These are phyloP conservation scores for Spathaspora boniae DNA, from an alignment of 805 yeast genomes.

Conservation along the genomic window DNA sequence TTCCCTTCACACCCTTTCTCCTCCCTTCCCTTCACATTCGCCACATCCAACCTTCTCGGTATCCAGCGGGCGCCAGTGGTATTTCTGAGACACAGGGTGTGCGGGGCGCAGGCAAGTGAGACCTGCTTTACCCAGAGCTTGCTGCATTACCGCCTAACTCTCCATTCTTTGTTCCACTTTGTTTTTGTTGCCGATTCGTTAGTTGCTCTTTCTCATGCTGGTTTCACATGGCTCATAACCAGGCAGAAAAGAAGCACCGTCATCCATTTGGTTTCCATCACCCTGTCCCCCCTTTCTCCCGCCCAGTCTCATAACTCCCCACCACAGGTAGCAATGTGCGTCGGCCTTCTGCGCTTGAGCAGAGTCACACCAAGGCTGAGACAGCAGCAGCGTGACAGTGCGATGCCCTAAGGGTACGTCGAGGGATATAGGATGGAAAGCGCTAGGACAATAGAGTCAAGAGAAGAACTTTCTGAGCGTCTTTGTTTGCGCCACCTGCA, in stretches of 20 bases:
- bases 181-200: background rate
- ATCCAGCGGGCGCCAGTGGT: background rate
- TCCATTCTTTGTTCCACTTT: background rate
- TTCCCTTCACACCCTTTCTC: background rate
- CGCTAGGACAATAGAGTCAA: no score
- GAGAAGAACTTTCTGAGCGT: no score
- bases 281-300: background rate
- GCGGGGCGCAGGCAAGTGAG: background rate
- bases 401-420: no score
- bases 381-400: no score
- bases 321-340: background rate
- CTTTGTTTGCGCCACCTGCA: no score
- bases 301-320: background rate
- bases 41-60: background rate
- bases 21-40: background rate
- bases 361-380: no score
- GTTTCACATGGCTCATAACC: background rate
- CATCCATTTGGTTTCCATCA: background rate
- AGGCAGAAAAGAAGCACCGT: background rate
- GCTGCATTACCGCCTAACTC: background rate
- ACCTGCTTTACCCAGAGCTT: background rate
- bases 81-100: background rate
- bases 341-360: background rate
- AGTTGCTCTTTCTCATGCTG: background rate
- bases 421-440: no score